Percentiles rank a stretch among this genome's conserved stretches.
These are phyloP conservation scores for Polytrichum formosum DNA, from an alignment of 225 moss, liverwort and hornwort genomes.

Conservation along the genomic window DNA sequence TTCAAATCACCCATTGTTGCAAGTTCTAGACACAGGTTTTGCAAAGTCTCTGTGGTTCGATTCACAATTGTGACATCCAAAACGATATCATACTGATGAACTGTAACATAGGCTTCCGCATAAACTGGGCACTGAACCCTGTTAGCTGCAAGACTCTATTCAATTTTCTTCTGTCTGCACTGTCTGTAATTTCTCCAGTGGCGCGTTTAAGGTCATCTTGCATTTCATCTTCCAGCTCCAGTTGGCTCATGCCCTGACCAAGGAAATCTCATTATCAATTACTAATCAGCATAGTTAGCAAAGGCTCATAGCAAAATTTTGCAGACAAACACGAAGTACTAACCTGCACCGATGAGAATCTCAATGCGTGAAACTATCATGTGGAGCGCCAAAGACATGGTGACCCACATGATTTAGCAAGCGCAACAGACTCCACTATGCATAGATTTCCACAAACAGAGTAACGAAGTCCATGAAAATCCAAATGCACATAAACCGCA, in stretches of 20 bases:
- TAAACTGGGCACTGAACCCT: conserved; percentile 97
- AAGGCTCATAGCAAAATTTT: too few relatives aligned
- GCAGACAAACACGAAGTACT: conserved; percentile 6
- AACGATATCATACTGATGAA: conserved; percentile 97
- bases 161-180: conserved; percentile 69
- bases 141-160: conserved; percentile 93
- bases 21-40: conserved; percentile 91
- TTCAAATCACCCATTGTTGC: conserved; percentile 99
- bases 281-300: background rate
- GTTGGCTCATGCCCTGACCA: conserved; percentile 83
- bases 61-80: conserved; percentile 95
- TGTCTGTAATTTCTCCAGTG: conserved; percentile 82
- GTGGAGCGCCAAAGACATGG: background rate
- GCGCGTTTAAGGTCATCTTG: conserved; percentile 95
- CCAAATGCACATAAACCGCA: background rate
- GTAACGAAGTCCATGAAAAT: too few relatives aligned
- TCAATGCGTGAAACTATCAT: background rate
- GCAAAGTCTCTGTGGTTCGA: conserved; percentile 87
- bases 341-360: background rate
- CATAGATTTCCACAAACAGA: too few relatives aligned
- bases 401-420: background rate
- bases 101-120: conserved; percentile 93
- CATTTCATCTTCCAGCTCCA: conserved; percentile 96
- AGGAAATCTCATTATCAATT: background rate
- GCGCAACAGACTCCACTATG: background rate